Percentiles rank a stretch among this genome's conserved stretches.
Evolutionary conservation across 257 asterid genomes (phyloP).

Genomic region (Lycium ferocissimum): DNA sequence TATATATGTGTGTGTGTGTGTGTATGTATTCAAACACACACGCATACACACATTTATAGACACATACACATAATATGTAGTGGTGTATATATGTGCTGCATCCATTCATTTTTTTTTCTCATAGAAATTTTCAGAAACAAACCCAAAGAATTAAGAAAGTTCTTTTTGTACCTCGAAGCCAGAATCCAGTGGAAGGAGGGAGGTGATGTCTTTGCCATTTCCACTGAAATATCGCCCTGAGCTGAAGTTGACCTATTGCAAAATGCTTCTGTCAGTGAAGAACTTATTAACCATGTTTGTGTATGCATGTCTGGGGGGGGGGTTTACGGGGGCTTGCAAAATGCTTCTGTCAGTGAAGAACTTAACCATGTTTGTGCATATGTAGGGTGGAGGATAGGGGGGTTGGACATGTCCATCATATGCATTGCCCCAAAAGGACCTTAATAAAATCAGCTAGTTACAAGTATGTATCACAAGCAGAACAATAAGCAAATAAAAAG

Average conservation of each 20-base stretch:
- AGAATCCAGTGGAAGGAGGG: conserved; percentile 93
- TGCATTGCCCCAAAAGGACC: background rate
- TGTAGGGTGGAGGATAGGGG: background rate
- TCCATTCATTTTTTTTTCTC: no score
- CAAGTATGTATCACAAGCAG: background rate
- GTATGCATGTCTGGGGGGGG: background rate
- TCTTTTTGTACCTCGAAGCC: conserved; percentile 79
- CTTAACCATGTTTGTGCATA: background rate
- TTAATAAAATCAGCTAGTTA: background rate
- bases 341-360: background rate
- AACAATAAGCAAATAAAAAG: background rate
- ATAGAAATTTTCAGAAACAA: no score
- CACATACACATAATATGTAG: background rate
- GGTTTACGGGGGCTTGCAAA: background rate
- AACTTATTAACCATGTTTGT: background rate
- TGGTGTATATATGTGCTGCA: background rate
- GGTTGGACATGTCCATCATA: background rate
- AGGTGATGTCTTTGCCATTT: conserved; percentile 57
- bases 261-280: conserved; percentile 36
- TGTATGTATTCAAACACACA: no score
- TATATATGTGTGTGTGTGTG: no score
- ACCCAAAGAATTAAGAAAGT: background rate
- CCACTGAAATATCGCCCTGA: conserved; percentile 91
- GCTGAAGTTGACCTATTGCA: conserved; percentile 88
- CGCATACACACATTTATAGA: background rate